Conservation (phyloP, 2,329 filamentous ascomycete species). For the Hypoxylon sp. region DNA sequence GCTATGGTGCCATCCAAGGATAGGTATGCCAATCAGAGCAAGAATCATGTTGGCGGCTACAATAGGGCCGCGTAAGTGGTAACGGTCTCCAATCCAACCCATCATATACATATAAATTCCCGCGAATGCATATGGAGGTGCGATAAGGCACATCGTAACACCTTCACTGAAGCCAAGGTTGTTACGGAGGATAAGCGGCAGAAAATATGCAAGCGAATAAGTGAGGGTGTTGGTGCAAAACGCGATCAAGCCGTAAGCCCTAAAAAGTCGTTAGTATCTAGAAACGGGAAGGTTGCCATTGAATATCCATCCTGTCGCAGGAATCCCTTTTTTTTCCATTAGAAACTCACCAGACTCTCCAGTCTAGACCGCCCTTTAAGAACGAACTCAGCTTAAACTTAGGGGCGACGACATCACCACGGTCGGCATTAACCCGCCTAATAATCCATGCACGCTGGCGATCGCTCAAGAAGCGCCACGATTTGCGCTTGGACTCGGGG, state of each 20-base stretch:
- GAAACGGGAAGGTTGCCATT: not conserved
- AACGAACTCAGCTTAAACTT: conserved; percentile 59
- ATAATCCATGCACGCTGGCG: conserved; percentile 58
- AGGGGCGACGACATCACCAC: conserved; percentile 64
- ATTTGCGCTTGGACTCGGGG: conserved; percentile 60
- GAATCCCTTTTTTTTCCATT: not conserved
- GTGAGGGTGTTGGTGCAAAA: conserved; percentile 78
- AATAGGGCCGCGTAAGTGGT: conserved; percentile 75
- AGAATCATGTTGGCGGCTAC: conserved; percentile 76
- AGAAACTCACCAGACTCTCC: conserved; percentile 60
- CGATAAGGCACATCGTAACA: conserved; percentile 77
- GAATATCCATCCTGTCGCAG: not conserved
- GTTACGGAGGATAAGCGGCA: conserved; percentile 78
- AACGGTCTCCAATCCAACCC: conserved; percentile 77
- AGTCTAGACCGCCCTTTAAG: conserved; percentile 56
- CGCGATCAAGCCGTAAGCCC: conserved; percentile 73
- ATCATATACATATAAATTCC: conserved; percentile 73
- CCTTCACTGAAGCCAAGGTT: conserved; percentile 76
- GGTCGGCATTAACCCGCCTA: conserved; percentile 60
- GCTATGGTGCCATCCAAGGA: conserved; percentile 77
- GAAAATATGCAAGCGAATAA: conserved; percentile 84
- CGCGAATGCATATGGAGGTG: conserved; percentile 77
- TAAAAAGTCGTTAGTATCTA: conserved; percentile 65
- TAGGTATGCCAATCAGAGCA: conserved; percentile 76
- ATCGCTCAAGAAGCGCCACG: conserved; percentile 59